Evolutionary conservation across 106 monocot genomes (phyloP).

Genomic region (Acorus calamus): DNA sequence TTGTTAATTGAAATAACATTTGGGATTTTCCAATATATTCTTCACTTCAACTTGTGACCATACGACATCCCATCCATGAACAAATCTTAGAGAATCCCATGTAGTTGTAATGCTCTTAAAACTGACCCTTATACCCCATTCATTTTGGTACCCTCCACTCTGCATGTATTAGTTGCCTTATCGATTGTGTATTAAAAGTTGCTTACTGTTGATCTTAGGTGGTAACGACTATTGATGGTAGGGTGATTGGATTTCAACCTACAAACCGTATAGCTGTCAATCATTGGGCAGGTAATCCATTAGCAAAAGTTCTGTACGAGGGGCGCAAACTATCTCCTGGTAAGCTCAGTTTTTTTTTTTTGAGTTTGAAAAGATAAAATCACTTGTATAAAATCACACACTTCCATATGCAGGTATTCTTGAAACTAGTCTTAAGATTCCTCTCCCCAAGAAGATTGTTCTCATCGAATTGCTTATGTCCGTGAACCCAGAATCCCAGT

Average conservation of each 20-base stretch:
- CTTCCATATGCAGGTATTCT: conserved; percentile 36
- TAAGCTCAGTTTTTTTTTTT: conserved; percentile 7
- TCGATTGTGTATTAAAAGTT: background rate
- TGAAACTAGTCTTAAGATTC: conserved; percentile 63
- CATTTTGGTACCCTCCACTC: no score
- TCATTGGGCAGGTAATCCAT: conserved; percentile 78
- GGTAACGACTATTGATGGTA: conserved; percentile 57
- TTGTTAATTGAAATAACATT: no score
- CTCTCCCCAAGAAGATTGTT: conserved; percentile 33
- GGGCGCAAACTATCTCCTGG: conserved; percentile 63
- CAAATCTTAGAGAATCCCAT: no score
- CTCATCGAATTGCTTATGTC: conserved; percentile 72
- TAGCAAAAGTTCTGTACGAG: conserved; percentile 48
- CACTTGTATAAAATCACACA: background rate
- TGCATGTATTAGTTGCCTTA: no score
- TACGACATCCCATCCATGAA: no score
- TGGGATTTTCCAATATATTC: no score
- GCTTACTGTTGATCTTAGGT: conserved; percentile 28
- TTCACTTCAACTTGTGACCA: no score
- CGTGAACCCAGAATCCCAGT: conserved; percentile 30
- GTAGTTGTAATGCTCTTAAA: no score
- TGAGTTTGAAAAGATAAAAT: background rate
- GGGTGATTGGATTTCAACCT: conserved; percentile 76
- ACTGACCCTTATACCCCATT: no score
- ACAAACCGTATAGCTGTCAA: conserved; percentile 73